Percentiles rank a stretch among this genome's conserved stretches.
Conservation (phyloP, 2,329 filamentous ascomycete genomes). For the Ceratocystis ficicola region DNA sequence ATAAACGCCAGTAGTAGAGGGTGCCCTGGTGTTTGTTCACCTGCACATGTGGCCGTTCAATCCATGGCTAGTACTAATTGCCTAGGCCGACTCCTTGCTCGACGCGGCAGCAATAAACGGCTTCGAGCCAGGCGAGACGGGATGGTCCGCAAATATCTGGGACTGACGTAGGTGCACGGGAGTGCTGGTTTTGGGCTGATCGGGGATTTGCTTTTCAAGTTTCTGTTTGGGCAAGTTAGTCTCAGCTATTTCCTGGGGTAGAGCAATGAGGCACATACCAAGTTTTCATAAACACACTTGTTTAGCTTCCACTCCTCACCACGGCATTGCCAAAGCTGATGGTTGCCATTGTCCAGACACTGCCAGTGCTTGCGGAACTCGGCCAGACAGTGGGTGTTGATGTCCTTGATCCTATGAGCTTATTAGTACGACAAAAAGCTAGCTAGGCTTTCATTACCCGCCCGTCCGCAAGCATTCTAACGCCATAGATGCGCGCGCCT, state of each 20-base stretch:
- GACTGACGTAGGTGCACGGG: slow-evolving; percentile 61
- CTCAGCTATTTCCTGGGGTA: neutral
- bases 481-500: neutral
- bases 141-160: slow-evolving; percentile 49
- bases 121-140: slow-evolving; percentile 35
- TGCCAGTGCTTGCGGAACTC: slow-evolving; percentile 91
- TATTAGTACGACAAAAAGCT: neutral
- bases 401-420: slow-evolving; percentile 63
- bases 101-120: slow-evolving; percentile 31
- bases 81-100: slow-evolving; percentile 26
- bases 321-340: slow-evolving; percentile 93
- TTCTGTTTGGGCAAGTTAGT: slow-evolving; percentile 40
- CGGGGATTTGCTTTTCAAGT: slow-evolving; percentile 69
- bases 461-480: neutral
- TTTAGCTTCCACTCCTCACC: slow-evolving; percentile 80
- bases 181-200: slow-evolving; percentile 54
- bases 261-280: slow-evolving; percentile 48
- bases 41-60: neutral
- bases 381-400: slow-evolving; percentile 86
- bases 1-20: neutral
- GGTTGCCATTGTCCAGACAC: slow-evolving; percentile 94
- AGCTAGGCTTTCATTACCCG: neutral
- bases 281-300: slow-evolving; percentile 87
- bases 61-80: neutral
- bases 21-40: neutral